Percentiles rank a stretch among this genome's conserved stretches.
Evolutionary conservation across 495 filamentous ascomycete species (phyloP).

Genomic region (Aspergillus incahuasiensis): DNA sequence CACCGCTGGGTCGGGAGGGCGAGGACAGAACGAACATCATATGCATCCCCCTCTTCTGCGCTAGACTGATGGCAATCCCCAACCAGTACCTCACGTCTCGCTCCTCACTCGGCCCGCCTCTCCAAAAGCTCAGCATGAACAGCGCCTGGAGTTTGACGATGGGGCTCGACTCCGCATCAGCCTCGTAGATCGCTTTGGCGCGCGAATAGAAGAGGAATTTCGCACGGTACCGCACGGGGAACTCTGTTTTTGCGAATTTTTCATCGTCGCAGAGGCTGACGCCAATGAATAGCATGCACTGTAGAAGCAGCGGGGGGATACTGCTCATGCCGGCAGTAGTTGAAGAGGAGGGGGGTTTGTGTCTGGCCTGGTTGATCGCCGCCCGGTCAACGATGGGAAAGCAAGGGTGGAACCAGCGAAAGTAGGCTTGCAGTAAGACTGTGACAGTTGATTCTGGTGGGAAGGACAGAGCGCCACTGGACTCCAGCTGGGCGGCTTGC

Average conservation of each 20-base stretch:
- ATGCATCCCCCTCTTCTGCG: constrained; percentile 45
- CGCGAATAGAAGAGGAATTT: constrained; percentile 38
- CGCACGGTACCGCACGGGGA: constrained; percentile 32
- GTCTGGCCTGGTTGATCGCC: constrained; percentile 23
- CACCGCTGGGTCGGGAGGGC: too few species aligned
- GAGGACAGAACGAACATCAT: constrained; percentile 29
- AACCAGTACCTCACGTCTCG: constrained; percentile 43
- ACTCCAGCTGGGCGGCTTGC: constrained; percentile 24
- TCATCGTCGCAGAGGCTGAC: constrained; percentile 37
- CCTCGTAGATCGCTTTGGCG: constrained; percentile 42
- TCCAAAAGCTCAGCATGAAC: constrained; percentile 45
- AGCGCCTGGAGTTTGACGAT: constrained; percentile 34
- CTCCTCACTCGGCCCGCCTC: constrained; percentile 35
- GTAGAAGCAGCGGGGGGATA: constrained; percentile 36
- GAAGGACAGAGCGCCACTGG: constrained; percentile 35
- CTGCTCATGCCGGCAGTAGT: constrained; percentile 1
- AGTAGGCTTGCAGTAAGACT: constrained; percentile 35
- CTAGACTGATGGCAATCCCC: constrained; percentile 34
- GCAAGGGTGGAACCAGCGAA: constrained; percentile 44
- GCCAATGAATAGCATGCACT: constrained; percentile 42
- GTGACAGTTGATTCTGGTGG: constrained; percentile 29
- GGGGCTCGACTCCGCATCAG: constrained; percentile 38
- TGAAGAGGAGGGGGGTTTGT: constrained; percentile 6
- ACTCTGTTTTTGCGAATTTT: constrained; percentile 26
- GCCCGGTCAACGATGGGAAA: constrained; percentile 38